Base-by-base conservation (phyloP, 2,329 filamentous ascomycete species). In the Graphilbum sp. region DNA sequence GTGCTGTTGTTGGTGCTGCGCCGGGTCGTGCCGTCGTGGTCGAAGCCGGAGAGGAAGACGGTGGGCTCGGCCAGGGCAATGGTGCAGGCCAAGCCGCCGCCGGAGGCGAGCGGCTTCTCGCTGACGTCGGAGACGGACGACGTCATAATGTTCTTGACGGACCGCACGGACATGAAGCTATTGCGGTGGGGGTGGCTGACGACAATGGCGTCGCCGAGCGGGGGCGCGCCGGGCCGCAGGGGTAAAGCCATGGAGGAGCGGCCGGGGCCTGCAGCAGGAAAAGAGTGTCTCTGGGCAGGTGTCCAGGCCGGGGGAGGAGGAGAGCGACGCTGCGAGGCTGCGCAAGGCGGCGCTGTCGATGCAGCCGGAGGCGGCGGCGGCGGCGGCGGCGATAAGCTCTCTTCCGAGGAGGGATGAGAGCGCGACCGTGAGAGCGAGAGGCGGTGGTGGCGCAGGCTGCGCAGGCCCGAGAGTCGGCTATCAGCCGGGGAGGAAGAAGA, bases 41-140 rank as follows among this genome's bases (percentile, higher is more conserved):
- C 79, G 49, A 88, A 86, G 0, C 83, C 83, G 21, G 79, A 75
- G 25, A 90, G 62, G 50, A 84, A 90, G 19, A 90, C 62, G 41
- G 79, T 78, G n/a, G 81, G 81, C 54, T 90, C 84, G 21, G 80
- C 80, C 31, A 90, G 62, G 21, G 79, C 61, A 34, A 90, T 81
- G 23, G 75, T 79, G 49, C 83, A 79, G 19, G 68, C 69, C 18
- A 90, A 67, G 33, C 82, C 82, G 54, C 80, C 84, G 35, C 79
- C 82, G 15, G 77, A 75, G 12, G 80, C 81, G n/a, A 88, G 64
- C 1, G 84, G 82, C 57, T 86, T 84, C n/a, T 65, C 62, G 1
- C 32, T 19, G 8, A 73, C 49, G 46, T 73, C 69, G 24, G 64
- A 60, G n/a, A 72, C 63, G 12, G 58, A 52, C 3, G 67, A 66